Conservation (phyloP, 202 grass and related monocot species). For the Schoenoplectus tabernaemontani region DNA sequence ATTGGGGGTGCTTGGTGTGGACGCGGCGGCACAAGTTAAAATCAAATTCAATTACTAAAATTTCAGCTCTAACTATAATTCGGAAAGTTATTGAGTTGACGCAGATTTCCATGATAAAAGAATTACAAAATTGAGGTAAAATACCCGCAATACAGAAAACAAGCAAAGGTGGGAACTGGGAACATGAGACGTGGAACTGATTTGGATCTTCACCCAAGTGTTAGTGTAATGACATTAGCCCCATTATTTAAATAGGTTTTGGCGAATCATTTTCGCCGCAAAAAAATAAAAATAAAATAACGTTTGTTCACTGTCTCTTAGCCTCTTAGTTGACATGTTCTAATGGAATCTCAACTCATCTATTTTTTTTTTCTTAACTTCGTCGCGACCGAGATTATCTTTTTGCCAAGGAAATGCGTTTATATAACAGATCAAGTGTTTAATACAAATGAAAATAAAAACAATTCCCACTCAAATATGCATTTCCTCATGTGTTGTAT, state of each 20-base stretch:
- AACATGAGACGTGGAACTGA: background rate
- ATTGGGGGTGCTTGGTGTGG: background rate
- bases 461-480: background rate
- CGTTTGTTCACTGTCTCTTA: background rate
- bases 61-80: background rate
- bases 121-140: background rate
- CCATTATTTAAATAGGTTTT: background rate
- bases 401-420: background rate
- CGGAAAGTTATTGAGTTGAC: background rate
- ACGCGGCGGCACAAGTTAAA: background rate
- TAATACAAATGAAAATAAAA: too few relatives aligned
- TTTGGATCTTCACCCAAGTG: background rate
- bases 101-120: background rate
- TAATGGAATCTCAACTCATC: background rate
- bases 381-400: background rate
- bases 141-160: background rate
- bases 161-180: background rate
- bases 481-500: background rate
- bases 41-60: background rate
- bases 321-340: background rate
- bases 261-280: slow-evolving; percentile 23
- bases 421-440: too few relatives aligned
- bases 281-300: background rate
- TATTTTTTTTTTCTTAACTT: background rate
- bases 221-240: background rate